Percentiles rank a stretch among this genome's conserved stretches.
Conservation (phyloP, 2,329 filamentous ascomycete genomes). For the Fusarium agapanthi region DNA sequence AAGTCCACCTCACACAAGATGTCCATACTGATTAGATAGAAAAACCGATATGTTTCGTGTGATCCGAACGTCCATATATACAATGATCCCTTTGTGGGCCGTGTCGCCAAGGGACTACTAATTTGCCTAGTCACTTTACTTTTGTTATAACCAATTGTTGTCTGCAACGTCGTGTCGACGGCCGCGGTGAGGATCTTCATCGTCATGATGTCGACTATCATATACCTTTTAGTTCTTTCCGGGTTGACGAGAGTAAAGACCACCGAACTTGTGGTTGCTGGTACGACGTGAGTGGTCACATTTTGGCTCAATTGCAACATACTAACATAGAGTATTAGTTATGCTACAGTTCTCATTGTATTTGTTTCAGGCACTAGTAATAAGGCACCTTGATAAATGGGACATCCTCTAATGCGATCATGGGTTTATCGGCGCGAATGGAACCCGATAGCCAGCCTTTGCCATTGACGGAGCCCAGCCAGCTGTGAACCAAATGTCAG, state of each 20-base stretch:
- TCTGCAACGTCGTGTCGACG: neutral
- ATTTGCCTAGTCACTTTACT: neutral
- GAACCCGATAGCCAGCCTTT: neutral
- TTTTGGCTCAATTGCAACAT: fast-evolving
- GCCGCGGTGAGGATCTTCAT: neutral
- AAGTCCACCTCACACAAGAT: neutral
- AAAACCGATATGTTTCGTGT: neutral
- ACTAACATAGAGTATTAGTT: neutral
- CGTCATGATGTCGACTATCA: neutral
- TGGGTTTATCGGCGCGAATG: neutral
- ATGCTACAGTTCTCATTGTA: slow-evolving; percentile 5
- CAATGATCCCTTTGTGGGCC: neutral
- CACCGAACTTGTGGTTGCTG: neutral
- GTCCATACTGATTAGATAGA: neutral
- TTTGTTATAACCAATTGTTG: neutral
- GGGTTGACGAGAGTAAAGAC: neutral
- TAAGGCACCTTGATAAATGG: neutral
- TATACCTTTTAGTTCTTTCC: neutral
- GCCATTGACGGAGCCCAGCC: no score
- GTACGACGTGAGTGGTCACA: neutral
- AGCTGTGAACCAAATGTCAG: neutral
- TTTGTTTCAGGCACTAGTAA: neutral
- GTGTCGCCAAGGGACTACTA: neutral
- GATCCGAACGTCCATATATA: neutral
- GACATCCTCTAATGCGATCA: no score